Percentiles rank a stretch among this genome's conserved stretches.
These are phyloP conservation scores for Petunia axillaris DNA, from an alignment of 257 asterid species.

Conservation along the genomic window DNA sequence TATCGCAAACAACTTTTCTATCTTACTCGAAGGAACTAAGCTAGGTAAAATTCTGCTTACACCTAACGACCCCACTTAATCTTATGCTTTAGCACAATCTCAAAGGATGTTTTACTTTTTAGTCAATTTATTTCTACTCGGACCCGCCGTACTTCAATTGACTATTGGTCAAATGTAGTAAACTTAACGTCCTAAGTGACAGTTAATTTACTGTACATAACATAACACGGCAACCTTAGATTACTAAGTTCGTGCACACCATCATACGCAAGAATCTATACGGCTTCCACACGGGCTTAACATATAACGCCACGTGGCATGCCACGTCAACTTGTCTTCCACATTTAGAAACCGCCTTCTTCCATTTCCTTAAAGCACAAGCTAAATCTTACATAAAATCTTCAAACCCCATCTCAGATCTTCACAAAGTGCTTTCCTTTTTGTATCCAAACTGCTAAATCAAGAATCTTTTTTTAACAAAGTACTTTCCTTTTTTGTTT, in stretches of 20 bases:
- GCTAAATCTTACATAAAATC: slow-evolving; percentile 20
- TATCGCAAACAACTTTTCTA: too few species aligned
- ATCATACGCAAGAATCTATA: slow-evolving; percentile 1
- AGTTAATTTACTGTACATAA: neutral
- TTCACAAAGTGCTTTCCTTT: neutral
- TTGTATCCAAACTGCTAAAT: neutral
- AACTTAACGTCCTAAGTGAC: slow-evolving; percentile 1
- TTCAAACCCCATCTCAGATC: neutral
- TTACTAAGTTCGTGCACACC: neutral
- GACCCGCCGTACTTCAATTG: too few species aligned
- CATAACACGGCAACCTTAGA: neutral
- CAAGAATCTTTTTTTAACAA: neutral
- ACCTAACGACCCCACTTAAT: too few species aligned
- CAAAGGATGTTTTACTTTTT: neutral
- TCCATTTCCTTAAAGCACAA: slow-evolving; percentile 5
- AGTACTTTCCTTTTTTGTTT: neutral
- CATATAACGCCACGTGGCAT: neutral
- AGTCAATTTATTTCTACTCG: too few species aligned
- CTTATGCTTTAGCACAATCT: too few species aligned
- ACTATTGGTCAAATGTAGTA: neutral
- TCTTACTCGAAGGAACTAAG: too few species aligned
- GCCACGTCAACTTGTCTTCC: slow-evolving; percentile 21
- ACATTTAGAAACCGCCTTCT: neutral
- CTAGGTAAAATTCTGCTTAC: too few species aligned
- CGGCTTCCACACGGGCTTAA: slow-evolving; percentile 11